These are phyloP conservation scores for Hygrophorus pudorinus DNA, from an alignment of 768 basidiomycete genomes.

Conservation along the genomic window DNA sequence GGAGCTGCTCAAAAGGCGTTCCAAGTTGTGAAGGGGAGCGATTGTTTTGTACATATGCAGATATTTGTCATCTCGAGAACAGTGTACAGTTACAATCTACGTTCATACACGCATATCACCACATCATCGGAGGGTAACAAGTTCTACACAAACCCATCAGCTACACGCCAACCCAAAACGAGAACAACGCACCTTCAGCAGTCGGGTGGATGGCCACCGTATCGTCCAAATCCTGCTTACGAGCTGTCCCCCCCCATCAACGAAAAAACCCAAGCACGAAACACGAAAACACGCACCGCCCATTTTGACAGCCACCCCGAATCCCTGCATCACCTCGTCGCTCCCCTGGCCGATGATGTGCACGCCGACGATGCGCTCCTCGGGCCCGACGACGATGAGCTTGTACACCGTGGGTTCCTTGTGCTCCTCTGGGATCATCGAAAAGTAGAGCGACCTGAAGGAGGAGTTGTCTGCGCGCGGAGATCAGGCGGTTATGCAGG, in stretches of 20 bases:
- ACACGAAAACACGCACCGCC: slow-evolving; percentile 32
- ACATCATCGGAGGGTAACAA: slow-evolving; percentile 47
- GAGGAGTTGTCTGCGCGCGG: slow-evolving; percentile 54
- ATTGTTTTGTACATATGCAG: too few relatives aligned
- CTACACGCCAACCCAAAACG: slow-evolving; percentile 1
- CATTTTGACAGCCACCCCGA: slow-evolving; percentile 97
- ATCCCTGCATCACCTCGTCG: slow-evolving; percentile 94
- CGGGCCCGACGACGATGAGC: slow-evolving; percentile 74
- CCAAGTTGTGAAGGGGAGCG: too few relatives aligned
- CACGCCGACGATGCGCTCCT: slow-evolving; percentile 93
- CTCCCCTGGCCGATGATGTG: slow-evolving; percentile 89
- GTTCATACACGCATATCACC: too few relatives aligned
- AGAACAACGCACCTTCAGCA: slow-evolving; percentile 54
- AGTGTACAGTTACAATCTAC: too few relatives aligned
- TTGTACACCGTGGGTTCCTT: slow-evolving; percentile 96
- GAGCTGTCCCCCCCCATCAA: slow-evolving; percentile 31
- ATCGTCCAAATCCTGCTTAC: slow-evolving; percentile 75
- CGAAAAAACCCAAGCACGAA: slow-evolving; percentile 7
- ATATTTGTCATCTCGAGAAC: too few relatives aligned
- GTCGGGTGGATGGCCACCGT: slow-evolving; percentile 92
- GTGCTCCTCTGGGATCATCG: slow-evolving; percentile 81
- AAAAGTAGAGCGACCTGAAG: slow-evolving; percentile 84
- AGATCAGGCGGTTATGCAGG: not conserved
- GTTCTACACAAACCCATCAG: slow-evolving; percentile 28
- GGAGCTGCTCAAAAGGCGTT: slow-evolving; percentile 50